Conservation (phyloP, 176 grass and related monocot genomes). For the Musa troglodytarum region DNA sequence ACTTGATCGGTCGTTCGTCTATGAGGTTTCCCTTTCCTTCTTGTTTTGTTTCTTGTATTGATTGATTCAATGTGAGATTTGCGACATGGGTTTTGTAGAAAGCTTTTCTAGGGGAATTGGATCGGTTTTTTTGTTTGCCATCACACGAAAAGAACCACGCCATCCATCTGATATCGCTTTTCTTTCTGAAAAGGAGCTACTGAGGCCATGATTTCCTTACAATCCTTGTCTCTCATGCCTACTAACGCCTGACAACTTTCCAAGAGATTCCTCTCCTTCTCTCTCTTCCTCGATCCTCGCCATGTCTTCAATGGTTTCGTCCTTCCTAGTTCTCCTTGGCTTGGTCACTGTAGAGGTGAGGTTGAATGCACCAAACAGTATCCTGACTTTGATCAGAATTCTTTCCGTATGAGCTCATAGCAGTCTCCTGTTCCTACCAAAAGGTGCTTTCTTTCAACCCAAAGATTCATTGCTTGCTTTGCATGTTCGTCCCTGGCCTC, state of each 20-base stretch:
- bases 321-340: neutral
- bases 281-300: neutral
- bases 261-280: slow-evolving; percentile 4
- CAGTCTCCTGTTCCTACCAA: neutral
- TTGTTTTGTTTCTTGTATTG: neutral
- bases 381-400: neutral
- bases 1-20: neutral
- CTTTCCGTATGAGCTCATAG: neutral
- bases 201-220: slow-evolving; percentile 4
- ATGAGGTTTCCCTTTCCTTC: too few species aligned
- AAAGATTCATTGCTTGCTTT: neutral
- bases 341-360: neutral
- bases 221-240: slow-evolving; percentile 17
- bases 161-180: slow-evolving; percentile 6
- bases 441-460: neutral
- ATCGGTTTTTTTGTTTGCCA: slow-evolving; percentile 5
- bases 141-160: slow-evolving; percentile 12
- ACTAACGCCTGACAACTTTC: slow-evolving; percentile 9
- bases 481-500: neutral
- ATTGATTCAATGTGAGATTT: slow-evolving; percentile 9
- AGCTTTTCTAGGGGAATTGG: neutral
- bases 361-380: neutral
- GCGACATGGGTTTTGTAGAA: neutral
- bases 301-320: neutral
- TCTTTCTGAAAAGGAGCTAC: slow-evolving; percentile 8